Base-by-base conservation (phyloP, 768 basidiomycete species). In the Paxillus involutus region DNA sequence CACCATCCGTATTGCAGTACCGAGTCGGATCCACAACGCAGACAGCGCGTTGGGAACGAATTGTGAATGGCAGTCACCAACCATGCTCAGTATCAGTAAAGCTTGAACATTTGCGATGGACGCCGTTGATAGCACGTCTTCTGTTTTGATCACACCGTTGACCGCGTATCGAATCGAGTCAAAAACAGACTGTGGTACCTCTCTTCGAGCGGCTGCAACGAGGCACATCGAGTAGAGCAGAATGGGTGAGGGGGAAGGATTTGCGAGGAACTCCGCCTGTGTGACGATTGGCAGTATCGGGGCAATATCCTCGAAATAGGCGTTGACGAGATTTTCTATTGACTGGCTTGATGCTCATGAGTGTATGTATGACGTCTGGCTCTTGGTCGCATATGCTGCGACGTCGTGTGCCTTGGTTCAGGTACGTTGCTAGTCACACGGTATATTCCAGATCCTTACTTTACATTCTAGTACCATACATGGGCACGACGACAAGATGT, bases 191-290 rank as follows among this genome's bases (percentile, higher is more conserved):
- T 91, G 86, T 3, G 94, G 88, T 5, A 91, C 85, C 55, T 91
- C 86, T 46, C 95, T 82, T 50, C 89, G 81, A 30, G 93, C 86
- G 14, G 91, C 90, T 17, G 95, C 91, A 40, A 98, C 86, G 30
- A 94, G 86, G 70, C 94, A 98, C 72, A 98, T 94, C 36, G 92
- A 87, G 71, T 98, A 98, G 19, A 98, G 80, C 53, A 98, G 72
- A 21, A 99, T 78, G 4, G 89, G 85, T 3, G 93, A 82, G 0
- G 88, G 89, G 13, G 83, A 84, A 19, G 83, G 79, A 47, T 70
- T 82, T 36, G 86, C 80, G 57, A 97, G 75, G 65, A 99, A 98
- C 67, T 99, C 96, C 24, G 83, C 80, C 65, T 89, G 84, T 16
- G 91, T 91, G 54, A 98, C 82, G 60, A 99, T 78, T 11, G 97